These are phyloP conservation scores for Acanthamoeba lugdunensis DNA, from an alignment of 208 protist species.

Conservation along the genomic window DNA sequence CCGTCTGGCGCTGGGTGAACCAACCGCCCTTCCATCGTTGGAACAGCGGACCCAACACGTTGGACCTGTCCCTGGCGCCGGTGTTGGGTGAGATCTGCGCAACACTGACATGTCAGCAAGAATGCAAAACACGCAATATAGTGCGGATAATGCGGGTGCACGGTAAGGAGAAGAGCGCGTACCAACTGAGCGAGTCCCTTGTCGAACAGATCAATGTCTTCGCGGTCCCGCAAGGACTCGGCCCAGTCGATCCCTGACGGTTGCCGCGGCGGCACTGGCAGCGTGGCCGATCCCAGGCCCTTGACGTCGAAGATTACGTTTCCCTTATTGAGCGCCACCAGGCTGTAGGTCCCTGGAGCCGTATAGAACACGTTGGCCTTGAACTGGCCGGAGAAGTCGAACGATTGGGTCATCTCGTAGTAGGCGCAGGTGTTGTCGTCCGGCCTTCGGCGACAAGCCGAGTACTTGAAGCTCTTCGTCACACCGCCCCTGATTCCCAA, in stretches of 20 bases:
- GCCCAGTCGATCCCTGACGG: conserved; percentile 63
- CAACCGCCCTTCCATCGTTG: conserved; percentile 66
- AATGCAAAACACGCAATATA: neutral
- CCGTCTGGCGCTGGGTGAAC: conserved; percentile 70
- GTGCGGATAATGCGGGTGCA: neutral
- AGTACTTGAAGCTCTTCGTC: conserved; percentile 39
- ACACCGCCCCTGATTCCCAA: conserved; percentile 30
- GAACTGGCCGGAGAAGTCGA: conserved; percentile 56
- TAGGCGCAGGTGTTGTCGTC: conserved; percentile 29
- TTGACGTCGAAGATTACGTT: conserved; percentile 33
- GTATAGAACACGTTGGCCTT: conserved; percentile 35
- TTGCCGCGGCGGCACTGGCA: neutral
- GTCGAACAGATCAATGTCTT: neutral
- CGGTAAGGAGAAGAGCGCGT: neutral
- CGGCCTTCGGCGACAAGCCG: neutral
- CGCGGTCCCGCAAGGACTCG: neutral
- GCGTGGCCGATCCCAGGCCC: conserved; percentile 1
- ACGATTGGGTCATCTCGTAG: conserved; percentile 41
- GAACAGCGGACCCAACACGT: conserved; percentile 65
- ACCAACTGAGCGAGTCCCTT: conserved; percentile 33
- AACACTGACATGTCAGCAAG: neutral
- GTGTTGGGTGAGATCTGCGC: conserved; percentile 63
- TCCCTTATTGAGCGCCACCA: conserved; percentile 53
- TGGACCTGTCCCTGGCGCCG: neutral
- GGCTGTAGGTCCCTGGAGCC: neutral